A percentile compares a stretch with the other conserved stretches of the same genome.
Conservation (phyloP, 176 grass and related monocot species). For the Zea mays region DNA sequence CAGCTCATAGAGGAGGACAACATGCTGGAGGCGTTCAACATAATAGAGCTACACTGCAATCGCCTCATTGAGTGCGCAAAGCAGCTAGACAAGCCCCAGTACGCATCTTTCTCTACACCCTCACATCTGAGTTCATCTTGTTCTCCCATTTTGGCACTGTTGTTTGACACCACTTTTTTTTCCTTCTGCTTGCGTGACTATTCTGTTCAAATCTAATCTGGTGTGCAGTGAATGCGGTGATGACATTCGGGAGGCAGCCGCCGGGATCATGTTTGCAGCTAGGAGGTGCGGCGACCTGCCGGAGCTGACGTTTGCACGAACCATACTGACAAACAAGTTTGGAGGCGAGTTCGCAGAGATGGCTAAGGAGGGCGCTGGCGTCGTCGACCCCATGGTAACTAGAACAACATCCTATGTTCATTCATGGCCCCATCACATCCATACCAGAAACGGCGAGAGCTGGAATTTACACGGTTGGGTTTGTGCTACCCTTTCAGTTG, state of each 20-base stretch:
- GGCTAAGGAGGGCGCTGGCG: slow-evolving; percentile 30
- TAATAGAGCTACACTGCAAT: slow-evolving; percentile 53
- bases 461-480: slow-evolving; percentile 5
- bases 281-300: slow-evolving; percentile 43
- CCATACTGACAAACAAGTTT: slow-evolving; percentile 49
- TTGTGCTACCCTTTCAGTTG: slow-evolving; percentile 38
- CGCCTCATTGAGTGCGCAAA: slow-evolving; percentile 32
- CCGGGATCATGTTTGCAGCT: slow-evolving; percentile 44
- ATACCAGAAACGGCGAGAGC: background rate
- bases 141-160: background rate
- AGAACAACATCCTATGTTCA: background rate
- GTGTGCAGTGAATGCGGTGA: slow-evolving; percentile 38
- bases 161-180: no score
- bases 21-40: slow-evolving; percentile 45
- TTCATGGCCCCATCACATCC: background rate
- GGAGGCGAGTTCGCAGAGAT: slow-evolving; percentile 21
- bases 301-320: slow-evolving; percentile 41
- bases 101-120: background rate
- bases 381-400: slow-evolving; percentile 39
- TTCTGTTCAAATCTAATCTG: background rate
- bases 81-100: slow-evolving; percentile 39
- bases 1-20: slow-evolving; percentile 51
- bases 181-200: background rate
- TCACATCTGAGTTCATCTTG: background rate
- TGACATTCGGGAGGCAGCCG: slow-evolving; percentile 35